Conservation (phyloP, 2,329 filamentous ascomycete genomes). For the Paramyrothecium roridum region DNA sequence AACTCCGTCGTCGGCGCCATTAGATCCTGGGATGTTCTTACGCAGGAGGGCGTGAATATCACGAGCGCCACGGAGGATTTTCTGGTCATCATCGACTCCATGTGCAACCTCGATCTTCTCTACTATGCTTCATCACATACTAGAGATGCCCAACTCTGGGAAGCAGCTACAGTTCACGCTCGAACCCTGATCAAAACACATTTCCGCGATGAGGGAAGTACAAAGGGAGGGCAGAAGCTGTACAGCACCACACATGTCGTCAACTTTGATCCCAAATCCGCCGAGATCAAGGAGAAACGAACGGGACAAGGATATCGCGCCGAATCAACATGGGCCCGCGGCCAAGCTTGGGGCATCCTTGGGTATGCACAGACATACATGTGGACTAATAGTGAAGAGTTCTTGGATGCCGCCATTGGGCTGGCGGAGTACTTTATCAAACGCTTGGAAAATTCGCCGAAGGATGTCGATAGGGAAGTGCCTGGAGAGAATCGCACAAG, state of each 20-base stretch:
- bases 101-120: constrained; percentile 35
- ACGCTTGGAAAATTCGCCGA: constrained; percentile 30
- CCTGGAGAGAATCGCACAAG: neutral
- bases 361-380: constrained; percentile 47
- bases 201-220: constrained; percentile 30
- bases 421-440: constrained; percentile 48
- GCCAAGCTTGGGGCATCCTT: constrained; percentile 49
- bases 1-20: constrained; percentile 40
- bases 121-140: constrained; percentile 31
- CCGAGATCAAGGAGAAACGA: constrained; percentile 37
- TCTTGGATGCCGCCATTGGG: constrained; percentile 40
- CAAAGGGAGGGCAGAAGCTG: constrained; percentile 8
- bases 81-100: constrained; percentile 39
- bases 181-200: constrained; percentile 34
- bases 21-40: constrained; percentile 42
- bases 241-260: constrained; percentile 44
- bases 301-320: constrained; percentile 47
- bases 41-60: constrained; percentile 24
- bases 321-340: constrained; percentile 47
- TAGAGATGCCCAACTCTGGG: constrained; percentile 17
- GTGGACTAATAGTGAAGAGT: constrained; percentile 42
- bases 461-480: constrained; percentile 19
- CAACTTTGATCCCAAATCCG: constrained; percentile 42
- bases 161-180: constrained; percentile 34
- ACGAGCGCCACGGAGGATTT: constrained; percentile 29